Conservation (phyloP, 345 rosid genomes). For the Reutealis trisperma region DNA sequence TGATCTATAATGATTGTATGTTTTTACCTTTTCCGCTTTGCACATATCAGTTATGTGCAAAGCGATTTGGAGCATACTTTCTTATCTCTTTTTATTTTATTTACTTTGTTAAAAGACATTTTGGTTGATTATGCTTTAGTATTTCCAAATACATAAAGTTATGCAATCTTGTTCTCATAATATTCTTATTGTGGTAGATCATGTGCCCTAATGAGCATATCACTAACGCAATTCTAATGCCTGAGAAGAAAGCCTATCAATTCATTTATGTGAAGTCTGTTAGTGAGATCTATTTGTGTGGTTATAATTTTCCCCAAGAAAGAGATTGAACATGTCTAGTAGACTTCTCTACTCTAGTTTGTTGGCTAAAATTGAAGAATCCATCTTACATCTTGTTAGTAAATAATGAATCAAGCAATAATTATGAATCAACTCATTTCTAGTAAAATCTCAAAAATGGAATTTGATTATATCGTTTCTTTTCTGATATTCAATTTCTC, state of each 20-base stretch:
- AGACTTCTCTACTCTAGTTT: neutral
- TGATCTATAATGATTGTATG: slow-evolving; percentile 17
- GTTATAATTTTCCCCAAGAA: neutral
- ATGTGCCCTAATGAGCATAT: neutral
- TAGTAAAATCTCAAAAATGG: neutral
- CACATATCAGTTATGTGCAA: neutral
- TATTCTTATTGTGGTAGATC: neutral
- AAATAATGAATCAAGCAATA: neutral
- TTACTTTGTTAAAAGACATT: neutral
- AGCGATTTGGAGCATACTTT: neutral
- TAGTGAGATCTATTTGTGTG: neutral
- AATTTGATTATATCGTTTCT: neutral
- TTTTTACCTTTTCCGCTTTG: neutral
- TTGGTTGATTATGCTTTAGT: neutral
- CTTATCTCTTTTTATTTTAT: neutral
- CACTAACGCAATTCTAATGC: neutral
- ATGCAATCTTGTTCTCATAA: neutral
- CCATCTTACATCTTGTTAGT: neutral
- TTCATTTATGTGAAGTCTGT: too few species aligned
- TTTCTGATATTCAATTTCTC: neutral
- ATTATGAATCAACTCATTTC: too few species aligned
- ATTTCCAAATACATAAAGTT: neutral
- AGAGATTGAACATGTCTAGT: neutral
- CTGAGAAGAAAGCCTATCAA: neutral
- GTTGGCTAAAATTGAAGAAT: neutral